Percentiles rank a stretch among this genome's conserved stretches.
Evolutionary conservation across 306 rosid genomes (phyloP).

Genomic region (Prunus salicina): DNA sequence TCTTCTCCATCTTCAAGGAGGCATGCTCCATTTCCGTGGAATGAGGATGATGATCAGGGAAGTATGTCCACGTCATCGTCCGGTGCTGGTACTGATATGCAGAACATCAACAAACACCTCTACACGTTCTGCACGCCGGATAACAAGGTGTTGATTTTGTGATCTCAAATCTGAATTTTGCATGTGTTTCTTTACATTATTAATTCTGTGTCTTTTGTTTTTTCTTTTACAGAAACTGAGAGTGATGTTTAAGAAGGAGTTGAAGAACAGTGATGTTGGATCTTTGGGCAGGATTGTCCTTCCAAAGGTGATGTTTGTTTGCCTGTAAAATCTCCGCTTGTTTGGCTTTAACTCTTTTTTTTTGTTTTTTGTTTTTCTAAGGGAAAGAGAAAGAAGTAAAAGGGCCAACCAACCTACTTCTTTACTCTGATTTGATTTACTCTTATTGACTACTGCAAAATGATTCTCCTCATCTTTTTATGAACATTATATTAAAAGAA

Average conservation of each 20-base stretch:
- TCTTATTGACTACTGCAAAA: constrained; percentile 5
- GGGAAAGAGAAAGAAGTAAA: constrained; percentile 17
- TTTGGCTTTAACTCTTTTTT: not conserved
- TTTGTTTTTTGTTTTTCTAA: not conserved
- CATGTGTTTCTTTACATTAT: not conserved
- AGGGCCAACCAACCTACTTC: constrained; percentile 4
- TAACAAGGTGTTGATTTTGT: constrained; percentile 41
- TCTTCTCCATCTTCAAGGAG: not conserved
- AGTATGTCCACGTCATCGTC: not conserved
- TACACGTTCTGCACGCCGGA: constrained; percentile 33
- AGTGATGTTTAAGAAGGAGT: constrained; percentile 42
- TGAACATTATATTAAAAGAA: not conserved
- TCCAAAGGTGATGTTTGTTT: constrained; percentile 56
- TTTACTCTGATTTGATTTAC: constrained; percentile 3
- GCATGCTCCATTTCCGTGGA: not conserved
- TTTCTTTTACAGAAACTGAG: constrained; percentile 29
- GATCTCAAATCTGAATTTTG: not conserved
- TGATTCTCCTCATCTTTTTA: not conserved
- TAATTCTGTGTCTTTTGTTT: not conserved
- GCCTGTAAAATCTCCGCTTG: not conserved
- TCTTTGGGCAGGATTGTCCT: constrained; percentile 56
- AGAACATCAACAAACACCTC: not conserved
- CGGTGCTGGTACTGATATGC: not conserved
- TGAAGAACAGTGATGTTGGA: constrained; percentile 54
- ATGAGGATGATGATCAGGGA: not conserved